Percentiles rank a stretch among this genome's conserved stretches.
Evolutionary conservation across 768 basidiomycete species (phyloP).

Genomic region (Galerina sulciceps): DNA sequence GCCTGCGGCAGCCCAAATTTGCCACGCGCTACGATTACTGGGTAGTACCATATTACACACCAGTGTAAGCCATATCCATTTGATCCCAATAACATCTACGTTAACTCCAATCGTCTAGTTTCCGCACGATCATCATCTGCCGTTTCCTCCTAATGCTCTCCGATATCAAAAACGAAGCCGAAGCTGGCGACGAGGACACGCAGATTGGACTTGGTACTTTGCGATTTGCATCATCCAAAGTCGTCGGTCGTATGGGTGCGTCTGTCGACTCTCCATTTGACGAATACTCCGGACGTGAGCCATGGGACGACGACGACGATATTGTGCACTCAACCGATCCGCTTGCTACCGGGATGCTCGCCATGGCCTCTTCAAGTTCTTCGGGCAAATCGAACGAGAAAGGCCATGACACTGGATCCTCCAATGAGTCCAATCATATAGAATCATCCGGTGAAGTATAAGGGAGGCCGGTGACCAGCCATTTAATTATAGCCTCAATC

Average conservation of each 20-base stretch:
- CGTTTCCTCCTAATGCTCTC: conserved; percentile 34
- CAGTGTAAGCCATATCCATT: conserved; percentile 27
- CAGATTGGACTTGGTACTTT: conserved; percentile 16
- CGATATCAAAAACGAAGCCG: conserved; percentile 24
- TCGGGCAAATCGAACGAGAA: background rate
- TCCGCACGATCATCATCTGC: conserved; percentile 38
- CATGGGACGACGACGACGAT: conserved; percentile 17
- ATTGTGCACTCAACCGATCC: conserved; percentile 28
- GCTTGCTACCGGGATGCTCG: conserved; percentile 23
- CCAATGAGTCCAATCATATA: no score
- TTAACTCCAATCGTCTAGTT: conserved; percentile 15
- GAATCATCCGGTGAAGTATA: no score
- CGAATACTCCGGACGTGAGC: conserved; percentile 16
- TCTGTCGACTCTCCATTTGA: conserved; percentile 21
- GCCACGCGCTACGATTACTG: conserved; percentile 36
- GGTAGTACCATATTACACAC: conserved; percentile 38
- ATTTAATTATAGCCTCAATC: no score
- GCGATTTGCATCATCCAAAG: conserved; percentile 26
- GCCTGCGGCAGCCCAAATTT: conserved; percentile 24
- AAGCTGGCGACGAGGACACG: conserved; percentile 16
- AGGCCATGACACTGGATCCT: no score
- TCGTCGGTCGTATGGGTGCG: conserved; percentile 31
- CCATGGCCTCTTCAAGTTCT: background rate
- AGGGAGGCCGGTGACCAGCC: no score
- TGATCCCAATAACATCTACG: background rate